Base-by-base conservation (phyloP, 352 stramenopile genomes). In the Phytopythium kandeliae region DNA sequence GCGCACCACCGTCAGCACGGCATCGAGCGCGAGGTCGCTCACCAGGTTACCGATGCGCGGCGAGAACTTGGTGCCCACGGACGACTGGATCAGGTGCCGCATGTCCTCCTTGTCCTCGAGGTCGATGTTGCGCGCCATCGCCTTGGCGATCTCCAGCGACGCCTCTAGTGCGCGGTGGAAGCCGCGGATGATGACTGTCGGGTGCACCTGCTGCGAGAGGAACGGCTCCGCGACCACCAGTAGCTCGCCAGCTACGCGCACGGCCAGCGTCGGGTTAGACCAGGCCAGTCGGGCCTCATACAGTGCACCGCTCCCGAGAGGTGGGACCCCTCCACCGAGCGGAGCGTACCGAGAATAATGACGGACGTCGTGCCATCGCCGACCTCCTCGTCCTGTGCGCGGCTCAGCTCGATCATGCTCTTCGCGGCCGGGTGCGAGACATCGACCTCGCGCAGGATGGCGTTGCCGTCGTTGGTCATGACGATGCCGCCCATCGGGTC, bases 341-440 rank as follows among this genome's bases (percentile, higher is more conserved):
- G 6, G 16, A 13, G 62, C 71, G 34, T 52, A 86, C 79, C 86
- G 38, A 99, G 76, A 51, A 99, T 98, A 75, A 99, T 99, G 41
- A 99, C 97, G 31, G 93, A 98, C n/a, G 97, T 99, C 28, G 97
- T 99, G 55, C 97, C 97, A 71, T 99, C 97, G 37, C 97, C 97
- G 19, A 99, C 97, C 76, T 99, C 97, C 71, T 99, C 97, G 71
- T 99, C 97, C 76, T 99, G 97, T 8, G 96, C 96, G 42, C 97
- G 78, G 54, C 82, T 97, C 16, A 99, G 78, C 79, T 99, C 97
- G 73, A 99, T 99, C 96, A 99, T 99, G 67, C 88, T 98, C 79
- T 99, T 99, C 44, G 97, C 97, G 12, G 97, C 98, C 2, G 96
- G 96, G 74, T 99, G 96, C 16, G 87, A 96, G 41, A 99, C 96